Evolutionary conservation across 371 early-diverging fungal species (phyloP), one percentile per base, ranked within the genome.

Genomic region (Mucor ambiguus): DNA sequence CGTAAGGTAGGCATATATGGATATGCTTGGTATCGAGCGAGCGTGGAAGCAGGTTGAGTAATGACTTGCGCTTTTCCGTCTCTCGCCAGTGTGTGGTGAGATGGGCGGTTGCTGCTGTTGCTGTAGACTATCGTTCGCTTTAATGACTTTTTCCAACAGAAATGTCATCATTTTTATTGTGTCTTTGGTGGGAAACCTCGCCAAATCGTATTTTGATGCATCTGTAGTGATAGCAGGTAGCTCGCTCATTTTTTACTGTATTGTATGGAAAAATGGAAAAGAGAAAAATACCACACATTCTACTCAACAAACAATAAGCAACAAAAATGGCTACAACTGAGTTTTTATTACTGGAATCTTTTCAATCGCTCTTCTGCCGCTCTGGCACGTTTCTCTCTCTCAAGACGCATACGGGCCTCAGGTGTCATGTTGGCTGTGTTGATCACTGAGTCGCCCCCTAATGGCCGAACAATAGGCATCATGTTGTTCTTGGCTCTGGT

Each of bases 1-100:
- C 30, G 84, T 72, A 5, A 93, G 84, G 71, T 96, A 96, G 9
- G 90, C 90, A 35, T 84, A 79, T 60, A 96, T 85, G 68, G 91
- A 90, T 66, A 96, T 96, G 60, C 90, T 89, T 11, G 97, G 97
- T 44, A 95, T 87, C 11, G 93, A 90, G 52, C 94, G 87, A 22
- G 97, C 93, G 71, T 94, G 94, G 70, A 96, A 96, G 38, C 91
- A 82, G 29, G 88, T 87, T 7, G 68, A 43, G 49, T 20, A 29
- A 24, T 72, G 55, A 32, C 68, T 20, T 64, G 69, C 32, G 63
- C 58, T 60, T 66, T 68, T 52, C 56, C 70, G 43, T 63, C 69
- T 64, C 38, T 63, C 56, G 32, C 67, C 43, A n/a, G 26, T 24
- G 22, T 37, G 33, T 33, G 56, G 52, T 24, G 52, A 52, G 12